Conservation (phyloP, 1,139 yeast genomes). For the Chernovozyma aurita region DNA sequence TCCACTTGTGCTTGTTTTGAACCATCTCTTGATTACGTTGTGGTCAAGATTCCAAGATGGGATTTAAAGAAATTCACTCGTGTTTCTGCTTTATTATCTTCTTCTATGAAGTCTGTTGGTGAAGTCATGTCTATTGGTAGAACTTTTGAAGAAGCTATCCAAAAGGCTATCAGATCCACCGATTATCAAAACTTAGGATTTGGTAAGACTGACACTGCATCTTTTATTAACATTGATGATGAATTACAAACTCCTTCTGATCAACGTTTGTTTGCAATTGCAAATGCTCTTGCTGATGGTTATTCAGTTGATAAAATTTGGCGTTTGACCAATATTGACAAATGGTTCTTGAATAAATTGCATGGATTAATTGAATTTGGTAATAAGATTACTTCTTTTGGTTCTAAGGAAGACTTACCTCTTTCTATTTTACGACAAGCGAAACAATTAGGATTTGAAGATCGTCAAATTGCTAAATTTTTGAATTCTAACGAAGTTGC, state of each 20-base stretch:
- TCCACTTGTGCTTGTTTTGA: slow-evolving; percentile 96
- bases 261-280: slow-evolving; percentile 93
- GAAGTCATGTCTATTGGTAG: slow-evolving; percentile 98
- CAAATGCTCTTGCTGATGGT: slow-evolving; percentile 82
- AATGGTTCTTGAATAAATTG: slow-evolving; percentile 93
- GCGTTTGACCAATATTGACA: slow-evolving; percentile 89
- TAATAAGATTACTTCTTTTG: slow-evolving; percentile 55
- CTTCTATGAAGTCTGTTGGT: slow-evolving; percentile 98
- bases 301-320: slow-evolving; percentile 91
- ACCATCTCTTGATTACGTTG: slow-evolving; percentile 96
- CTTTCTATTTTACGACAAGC: slow-evolving; percentile 68
- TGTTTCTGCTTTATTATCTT: slow-evolving; percentile 82
- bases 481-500: slow-evolving; percentile 90
- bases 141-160: slow-evolving; percentile 96
- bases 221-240: slow-evolving; percentile 84
- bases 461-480: slow-evolving; percentile 91
- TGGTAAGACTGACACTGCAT: slow-evolving; percentile 71
- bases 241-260: slow-evolving; percentile 95
- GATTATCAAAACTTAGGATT: slow-evolving; percentile 95
- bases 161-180: slow-evolving; percentile 94
- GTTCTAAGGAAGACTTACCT: slow-evolving; percentile 59
- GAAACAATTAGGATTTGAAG: slow-evolving; percentile 95
- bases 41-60: slow-evolving; percentile 99
- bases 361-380: slow-evolving; percentile 69
- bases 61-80: slow-evolving; percentile 94